Conservation (phyloP, 2,329 filamentous ascomycete genomes). For the Geoglossum cookeanum region DNA sequence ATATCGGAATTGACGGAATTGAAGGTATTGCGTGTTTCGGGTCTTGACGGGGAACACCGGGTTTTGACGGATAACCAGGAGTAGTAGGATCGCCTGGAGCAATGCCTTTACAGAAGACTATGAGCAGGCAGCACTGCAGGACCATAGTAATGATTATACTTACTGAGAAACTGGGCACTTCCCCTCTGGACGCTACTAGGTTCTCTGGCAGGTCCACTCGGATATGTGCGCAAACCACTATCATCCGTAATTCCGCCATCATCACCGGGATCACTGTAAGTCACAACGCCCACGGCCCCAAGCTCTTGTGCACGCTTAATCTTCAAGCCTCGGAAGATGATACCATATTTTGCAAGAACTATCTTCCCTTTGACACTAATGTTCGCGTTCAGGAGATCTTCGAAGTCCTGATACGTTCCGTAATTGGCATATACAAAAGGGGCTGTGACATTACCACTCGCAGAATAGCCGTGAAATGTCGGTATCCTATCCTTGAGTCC, state of each 20-base stretch:
- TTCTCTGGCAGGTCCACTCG: conserved; percentile 69
- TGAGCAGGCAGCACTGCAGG: background rate
- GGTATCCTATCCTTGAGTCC: conserved; percentile 54
- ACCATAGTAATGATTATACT: conserved; percentile 21
- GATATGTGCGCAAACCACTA: conserved; percentile 64
- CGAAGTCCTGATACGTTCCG: conserved; percentile 69
- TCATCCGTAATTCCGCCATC: conserved; percentile 66
- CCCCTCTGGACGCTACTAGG: conserved; percentile 81
- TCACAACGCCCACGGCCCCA: conserved; percentile 67
- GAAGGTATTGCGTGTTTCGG: conserved; percentile 52
- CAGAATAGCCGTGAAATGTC: conserved; percentile 89
- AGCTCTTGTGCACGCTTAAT: conserved; percentile 82
- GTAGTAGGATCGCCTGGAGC: conserved; percentile 66
- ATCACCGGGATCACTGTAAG: conserved; percentile 80
- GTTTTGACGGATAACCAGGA: conserved; percentile 82
- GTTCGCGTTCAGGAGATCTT: conserved; percentile 58
- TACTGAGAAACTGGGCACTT: conserved; percentile 64
- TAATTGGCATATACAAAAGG: conserved; percentile 82
- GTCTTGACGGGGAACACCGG: conserved; percentile 59
- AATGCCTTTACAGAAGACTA: conserved; percentile 24
- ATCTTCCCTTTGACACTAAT: conserved; percentile 69
- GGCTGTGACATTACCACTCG: conserved; percentile 76
- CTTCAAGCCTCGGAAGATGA: conserved; percentile 76
- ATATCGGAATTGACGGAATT: conserved; percentile 84
- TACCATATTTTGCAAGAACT: conserved; percentile 68